A percentile compares a stretch with the other conserved stretches of the same genome.
Evolutionary conservation across 192 early-diverging fungal species (phyloP).

Genomic region (Chytriomyces sp.): DNA sequence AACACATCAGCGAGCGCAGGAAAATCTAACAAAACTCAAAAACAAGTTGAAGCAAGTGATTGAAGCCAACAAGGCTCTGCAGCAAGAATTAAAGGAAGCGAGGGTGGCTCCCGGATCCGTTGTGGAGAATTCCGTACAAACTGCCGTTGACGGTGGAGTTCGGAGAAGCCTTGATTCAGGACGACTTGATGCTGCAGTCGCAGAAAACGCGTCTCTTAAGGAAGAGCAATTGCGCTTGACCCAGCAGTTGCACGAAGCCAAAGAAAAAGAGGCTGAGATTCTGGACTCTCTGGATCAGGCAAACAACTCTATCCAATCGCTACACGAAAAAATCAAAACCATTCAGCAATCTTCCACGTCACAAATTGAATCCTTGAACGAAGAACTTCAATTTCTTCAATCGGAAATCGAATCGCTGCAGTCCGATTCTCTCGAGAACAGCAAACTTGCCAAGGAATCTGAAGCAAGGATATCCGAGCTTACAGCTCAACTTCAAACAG

Average conservation of each 20-base stretch:
- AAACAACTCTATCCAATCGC: neutral
- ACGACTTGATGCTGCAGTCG: neutral
- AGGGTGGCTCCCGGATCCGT: neutral
- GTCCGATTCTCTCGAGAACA: neutral
- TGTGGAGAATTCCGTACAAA: neutral
- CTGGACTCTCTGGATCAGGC: neutral
- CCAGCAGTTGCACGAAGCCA: neutral
- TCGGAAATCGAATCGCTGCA: slow-evolving; percentile 7
- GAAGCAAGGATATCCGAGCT: neutral
- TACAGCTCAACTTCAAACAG: neutral
- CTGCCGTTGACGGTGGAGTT: neutral
- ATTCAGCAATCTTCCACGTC: neutral
- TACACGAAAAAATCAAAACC: neutral
- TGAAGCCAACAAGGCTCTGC: slow-evolving; percentile 8
- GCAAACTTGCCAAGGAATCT: neutral
- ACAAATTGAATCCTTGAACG: neutral
- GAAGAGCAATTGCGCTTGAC: neutral
- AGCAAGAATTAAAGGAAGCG: neutral
- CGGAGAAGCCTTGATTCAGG: neutral
- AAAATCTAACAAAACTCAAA: slow-evolving; percentile 8
- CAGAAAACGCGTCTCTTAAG: neutral
- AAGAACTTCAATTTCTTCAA: slow-evolving; percentile 16
- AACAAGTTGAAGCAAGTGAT: neutral
- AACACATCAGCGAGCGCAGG: neutral
- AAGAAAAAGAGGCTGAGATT: neutral